Evolutionary conservation across 2,329 filamentous ascomycete species (phyloP).

Genomic region (Ceratocystis destructans): DNA sequence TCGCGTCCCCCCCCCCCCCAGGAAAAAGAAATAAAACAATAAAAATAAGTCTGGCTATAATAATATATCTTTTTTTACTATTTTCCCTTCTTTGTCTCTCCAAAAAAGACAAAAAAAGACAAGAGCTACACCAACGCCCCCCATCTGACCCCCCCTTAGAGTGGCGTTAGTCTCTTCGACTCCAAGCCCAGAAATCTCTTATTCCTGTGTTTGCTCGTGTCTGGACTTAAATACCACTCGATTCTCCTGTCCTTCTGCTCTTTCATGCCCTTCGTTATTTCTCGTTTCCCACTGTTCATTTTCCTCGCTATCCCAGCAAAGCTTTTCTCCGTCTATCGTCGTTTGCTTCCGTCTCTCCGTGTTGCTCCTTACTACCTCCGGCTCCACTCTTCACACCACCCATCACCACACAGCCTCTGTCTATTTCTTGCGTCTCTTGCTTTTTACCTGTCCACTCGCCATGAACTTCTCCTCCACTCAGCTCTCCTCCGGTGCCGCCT

Average conservation of each 20-base stretch:
- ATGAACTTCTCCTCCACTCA: constrained; percentile 28
- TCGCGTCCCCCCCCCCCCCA: background rate
- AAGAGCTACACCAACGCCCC: background rate
- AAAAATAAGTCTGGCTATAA: background rate
- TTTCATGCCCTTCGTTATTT: too few relatives aligned
- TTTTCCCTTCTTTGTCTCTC: background rate
- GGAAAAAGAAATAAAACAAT: background rate
- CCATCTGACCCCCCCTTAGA: background rate
- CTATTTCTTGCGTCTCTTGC: background rate
- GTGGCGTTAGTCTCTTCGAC: constrained; percentile 7
- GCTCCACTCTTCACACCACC: background rate
- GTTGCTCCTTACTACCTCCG: background rate
- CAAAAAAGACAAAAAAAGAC: background rate
- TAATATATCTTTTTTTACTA: background rate
- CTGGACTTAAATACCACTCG: background rate
- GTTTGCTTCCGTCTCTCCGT: background rate
- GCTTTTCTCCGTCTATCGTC: background rate
- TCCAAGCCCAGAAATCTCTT: constrained; percentile 11
- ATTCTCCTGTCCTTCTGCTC: background rate
- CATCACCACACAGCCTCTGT: background rate
- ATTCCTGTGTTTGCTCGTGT: background rate
- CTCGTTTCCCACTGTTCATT: too few relatives aligned
- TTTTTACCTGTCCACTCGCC: constrained; percentile 6
- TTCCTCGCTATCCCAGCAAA: background rate
- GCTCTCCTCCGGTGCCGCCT: constrained; percentile 21